These are phyloP conservation scores for Chionographis japonica DNA, from an alignment of 106 monocot species.

Conservation along the genomic window DNA sequence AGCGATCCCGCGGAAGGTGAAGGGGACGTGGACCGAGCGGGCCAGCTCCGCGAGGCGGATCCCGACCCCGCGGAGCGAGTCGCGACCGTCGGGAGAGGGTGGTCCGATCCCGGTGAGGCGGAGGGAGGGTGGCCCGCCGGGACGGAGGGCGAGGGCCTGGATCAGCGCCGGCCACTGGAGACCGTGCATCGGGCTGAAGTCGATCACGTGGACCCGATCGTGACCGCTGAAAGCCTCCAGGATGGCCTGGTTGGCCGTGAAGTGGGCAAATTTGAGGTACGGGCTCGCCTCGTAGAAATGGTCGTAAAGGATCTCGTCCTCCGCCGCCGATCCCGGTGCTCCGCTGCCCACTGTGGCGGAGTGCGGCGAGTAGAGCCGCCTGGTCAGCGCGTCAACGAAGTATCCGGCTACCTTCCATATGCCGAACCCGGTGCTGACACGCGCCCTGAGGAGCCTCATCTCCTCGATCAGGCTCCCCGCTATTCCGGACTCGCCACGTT, in stretches of 20 bases:
- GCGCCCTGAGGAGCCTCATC: constrained; percentile 22
- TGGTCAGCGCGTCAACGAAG: constrained; percentile 46
- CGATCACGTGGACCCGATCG: constrained; percentile 60
- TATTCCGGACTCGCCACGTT: constrained; percentile 18
- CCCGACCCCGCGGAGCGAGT: constrained; percentile 48
- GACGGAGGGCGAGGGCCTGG: constrained; percentile 58
- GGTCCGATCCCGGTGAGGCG: constrained; percentile 61
- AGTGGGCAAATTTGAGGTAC: constrained; percentile 72
- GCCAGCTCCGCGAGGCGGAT: constrained; percentile 53
- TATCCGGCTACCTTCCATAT: constrained; percentile 52
- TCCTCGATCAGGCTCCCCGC: constrained; percentile 23
- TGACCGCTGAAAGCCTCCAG: constrained; percentile 58
- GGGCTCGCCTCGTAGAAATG: constrained; percentile 62
- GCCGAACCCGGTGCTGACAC: constrained; percentile 28
- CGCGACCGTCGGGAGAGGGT: constrained; percentile 37
- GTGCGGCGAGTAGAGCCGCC: constrained; percentile 22
- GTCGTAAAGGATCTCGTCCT: constrained; percentile 39
- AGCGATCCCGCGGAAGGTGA: constrained; percentile 49
- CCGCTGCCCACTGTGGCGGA: neutral
- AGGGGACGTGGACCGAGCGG: constrained; percentile 37
- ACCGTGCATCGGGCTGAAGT: constrained; percentile 57
- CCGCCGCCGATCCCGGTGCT: neutral
- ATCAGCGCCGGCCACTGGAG: constrained; percentile 74
- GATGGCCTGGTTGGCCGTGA: constrained; percentile 74
- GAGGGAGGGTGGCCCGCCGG: constrained; percentile 50